Evolutionary conservation across 2,329 filamentous ascomycete species (phyloP), one percentile per base, ranked within the genome.

Genomic region (Alternaria viburni): DNA sequence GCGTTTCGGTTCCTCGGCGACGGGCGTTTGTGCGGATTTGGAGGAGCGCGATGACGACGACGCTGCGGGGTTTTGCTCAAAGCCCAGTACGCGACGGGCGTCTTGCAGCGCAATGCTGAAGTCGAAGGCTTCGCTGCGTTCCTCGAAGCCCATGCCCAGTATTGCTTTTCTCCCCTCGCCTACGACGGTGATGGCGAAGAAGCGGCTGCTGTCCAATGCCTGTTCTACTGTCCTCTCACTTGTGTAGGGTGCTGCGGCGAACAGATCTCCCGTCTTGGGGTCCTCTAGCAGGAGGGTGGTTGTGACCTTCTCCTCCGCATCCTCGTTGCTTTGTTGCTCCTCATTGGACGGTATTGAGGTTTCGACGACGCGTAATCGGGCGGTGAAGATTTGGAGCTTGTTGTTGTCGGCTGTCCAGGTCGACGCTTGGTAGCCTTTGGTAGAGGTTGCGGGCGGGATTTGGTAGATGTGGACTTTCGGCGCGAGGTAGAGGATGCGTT

Each of bases 121-220:
- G 77, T 97, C 93, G 71, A 97, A 95, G 1, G 93, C 92, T 72
- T 95, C 92, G 74, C 88, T 89, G 54, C 93, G 85, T 79, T 97
- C 93, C 83, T 96, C 93, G 76, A 96, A 97, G 10, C 93, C 93
- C 69, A 97, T 88, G 10, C 93, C 93, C 62, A 97, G 81, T 49
- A 91, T 87, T 11, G 93, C 93, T 78, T 93, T 94, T 70, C 90
- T 86, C 2, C 91, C 86, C 36, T 89, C 90, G 65, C 93, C 92
- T 62, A 92, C 88, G 1, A 97, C 93, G 13, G 91, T 86, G 36
- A 97, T 78, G 6, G 93, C 93, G 76, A 97, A 97, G 85, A 97
- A 97, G 32, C 93, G 88, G 64, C 88, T 90, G 75, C 89, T 92
- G 78, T 97, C 93, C 21, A 91, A 83, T 19, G 92, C 91, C 69